Evolutionary conservation across 768 basidiomycete species (phyloP).

Genomic region (Termitomyces titanicus): DNA sequence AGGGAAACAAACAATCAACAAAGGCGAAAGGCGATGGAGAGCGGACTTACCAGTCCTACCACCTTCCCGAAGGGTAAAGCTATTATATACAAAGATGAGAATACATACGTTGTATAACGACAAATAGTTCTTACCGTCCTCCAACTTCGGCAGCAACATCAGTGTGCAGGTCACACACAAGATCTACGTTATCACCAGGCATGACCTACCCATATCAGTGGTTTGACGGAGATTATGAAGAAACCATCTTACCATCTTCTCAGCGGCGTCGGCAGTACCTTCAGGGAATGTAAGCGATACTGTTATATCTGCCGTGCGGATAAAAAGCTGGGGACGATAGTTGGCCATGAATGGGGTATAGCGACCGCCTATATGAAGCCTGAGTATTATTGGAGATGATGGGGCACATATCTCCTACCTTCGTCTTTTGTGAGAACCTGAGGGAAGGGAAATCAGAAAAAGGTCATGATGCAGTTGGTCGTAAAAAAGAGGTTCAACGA

Average conservation of each 20-base stretch:
- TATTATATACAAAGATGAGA: conserved; percentile 14
- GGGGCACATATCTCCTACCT: conserved; percentile 30
- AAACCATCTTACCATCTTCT: conserved; percentile 69
- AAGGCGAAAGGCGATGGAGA: background rate
- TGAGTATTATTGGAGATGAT: conserved; percentile 14
- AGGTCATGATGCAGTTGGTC: background rate
- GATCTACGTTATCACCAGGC: conserved; percentile 97
- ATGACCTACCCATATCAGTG: conserved; percentile 55
- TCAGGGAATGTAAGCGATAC: conserved; percentile 82
- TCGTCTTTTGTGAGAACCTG: conserved; percentile 86
- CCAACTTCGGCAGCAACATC: conserved; percentile 91
- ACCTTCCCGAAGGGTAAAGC: conserved; percentile 92
- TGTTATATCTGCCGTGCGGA: conserved; percentile 94
- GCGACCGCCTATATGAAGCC: conserved; percentile 52
- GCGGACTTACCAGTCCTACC: conserved; percentile 76
- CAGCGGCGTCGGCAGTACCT: conserved; percentile 72
- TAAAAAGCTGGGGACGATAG: conserved; percentile 93
- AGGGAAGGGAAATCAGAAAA: background rate
- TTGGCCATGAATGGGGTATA: conserved; percentile 91
- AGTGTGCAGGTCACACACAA: conserved; percentile 77
- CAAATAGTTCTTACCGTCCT: conserved; percentile 46
- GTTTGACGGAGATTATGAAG: background rate
- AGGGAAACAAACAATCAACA: conserved; percentile 4
- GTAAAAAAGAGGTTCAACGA: conserved; percentile 18
- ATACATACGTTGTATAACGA: background rate